phyloP scores from a whole-genome alignment of 257 asterid species.

The Ocimum tenuiflorum region DNA sequence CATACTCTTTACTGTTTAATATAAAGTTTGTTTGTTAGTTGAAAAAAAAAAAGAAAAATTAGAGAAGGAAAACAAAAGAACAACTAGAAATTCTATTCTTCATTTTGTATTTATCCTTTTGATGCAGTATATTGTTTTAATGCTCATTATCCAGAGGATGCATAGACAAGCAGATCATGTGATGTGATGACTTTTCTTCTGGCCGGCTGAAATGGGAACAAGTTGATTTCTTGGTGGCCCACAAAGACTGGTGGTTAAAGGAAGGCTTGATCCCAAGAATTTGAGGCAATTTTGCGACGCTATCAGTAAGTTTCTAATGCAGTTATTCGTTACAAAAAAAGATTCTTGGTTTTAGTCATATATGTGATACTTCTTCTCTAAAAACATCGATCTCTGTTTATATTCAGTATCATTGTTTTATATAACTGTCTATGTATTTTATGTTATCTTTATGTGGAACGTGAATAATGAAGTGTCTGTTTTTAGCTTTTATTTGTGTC shows the following conservation, averaged over 20 bases:
- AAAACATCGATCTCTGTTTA: not conserved
- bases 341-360: not conserved
- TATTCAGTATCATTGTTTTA: too few species aligned
- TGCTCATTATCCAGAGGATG: slow-evolving; percentile 42
- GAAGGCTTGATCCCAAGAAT: slow-evolving; percentile 94
- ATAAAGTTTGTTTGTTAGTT: not conserved
- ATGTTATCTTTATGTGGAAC: not conserved
- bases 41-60: too few species aligned
- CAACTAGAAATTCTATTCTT: too few species aligned
- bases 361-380: not conserved
- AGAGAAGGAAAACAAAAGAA: too few species aligned
- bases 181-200: slow-evolving; percentile 84
- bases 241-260: slow-evolving; percentile 81
- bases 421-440: not conserved
- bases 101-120: too few species aligned
- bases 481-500: not conserved
- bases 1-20: not conserved
- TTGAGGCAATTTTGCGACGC: slow-evolving; percentile 84
- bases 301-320: slow-evolving; percentile 51
- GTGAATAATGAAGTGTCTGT: not conserved
- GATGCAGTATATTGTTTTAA: not conserved
- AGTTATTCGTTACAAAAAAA: not conserved
- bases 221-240: slow-evolving; percentile 96
- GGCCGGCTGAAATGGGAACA: slow-evolving; percentile 99
- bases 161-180: slow-evolving; percentile 97